Base-by-base conservation (phyloP, 768 basidiomycete species). In the Termitomyces sp. region DNA sequence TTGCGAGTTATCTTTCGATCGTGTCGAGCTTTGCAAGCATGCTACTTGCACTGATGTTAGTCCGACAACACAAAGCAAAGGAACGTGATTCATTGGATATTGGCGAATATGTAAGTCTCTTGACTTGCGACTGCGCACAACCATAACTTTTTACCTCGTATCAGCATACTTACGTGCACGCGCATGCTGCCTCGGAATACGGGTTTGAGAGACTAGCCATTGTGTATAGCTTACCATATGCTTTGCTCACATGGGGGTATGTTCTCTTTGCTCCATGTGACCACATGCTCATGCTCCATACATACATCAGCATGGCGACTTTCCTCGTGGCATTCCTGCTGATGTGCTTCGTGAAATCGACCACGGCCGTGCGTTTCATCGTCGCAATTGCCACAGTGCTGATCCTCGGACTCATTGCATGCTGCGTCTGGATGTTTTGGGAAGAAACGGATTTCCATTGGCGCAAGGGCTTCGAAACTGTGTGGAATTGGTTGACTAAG, bases 1-100 rank as follows among this genome's bases (percentile, higher is more conserved):
- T 79, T 32, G 68, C 79, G 13, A 76, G 74, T 54, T 84, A 82
- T 59, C 62, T 76, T 36, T 85, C 84, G 2, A 71, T 78, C 4
- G 67, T 81, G 16, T 65, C 76, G 46, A 79, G 75, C 58, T 62
- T 82, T 50, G 77, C 75, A 0, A 77, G 77, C 55, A 77, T 81
- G 64, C 66, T 83, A 33, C 71, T 82, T 18, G 77, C 77, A 18
- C 64, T 81, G 42, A 65, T 79, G n/a, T 75, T 85, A 12, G 71
- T 77, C 48, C 76, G 81, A 2, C 77, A 81, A 55, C 76, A 76
- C 59, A 77, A 77, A 33, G 71, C 70, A 0, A 74, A 73, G 48
- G 67, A 67, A 2, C 69, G 70, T 33, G 70, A 68, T 11, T 69
- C 71, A 3, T 71, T 74, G 5, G 53, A 58, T 3, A 66, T 60